These are phyloP conservation scores for Isochrysis galbana DNA, from an alignment of 78 protist species.

Conservation along the genomic window DNA sequence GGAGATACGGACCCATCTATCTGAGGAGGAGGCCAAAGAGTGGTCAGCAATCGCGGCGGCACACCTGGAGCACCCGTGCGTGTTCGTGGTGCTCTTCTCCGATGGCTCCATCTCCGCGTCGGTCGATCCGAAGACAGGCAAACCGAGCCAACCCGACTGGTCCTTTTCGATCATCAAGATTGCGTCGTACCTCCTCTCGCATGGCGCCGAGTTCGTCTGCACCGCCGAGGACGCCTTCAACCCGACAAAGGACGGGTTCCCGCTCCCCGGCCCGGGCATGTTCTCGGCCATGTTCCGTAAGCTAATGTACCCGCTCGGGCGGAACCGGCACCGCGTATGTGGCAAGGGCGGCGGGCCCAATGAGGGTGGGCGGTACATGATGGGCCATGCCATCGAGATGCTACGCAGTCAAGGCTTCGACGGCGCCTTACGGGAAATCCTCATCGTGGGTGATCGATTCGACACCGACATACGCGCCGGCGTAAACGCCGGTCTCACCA, in stretches of 20 bases:
- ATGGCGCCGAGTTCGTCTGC: constrained; percentile 7
- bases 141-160: not conserved
- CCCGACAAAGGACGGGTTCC: not conserved
- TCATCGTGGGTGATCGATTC: not conserved
- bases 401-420: not conserved
- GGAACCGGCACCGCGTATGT: not conserved
- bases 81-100: not conserved
- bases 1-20: not conserved
- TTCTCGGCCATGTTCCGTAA: not conserved
- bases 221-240: constrained; percentile 11
- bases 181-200: not conserved
- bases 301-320: not conserved
- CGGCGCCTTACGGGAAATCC: not conserved
- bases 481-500: not conserved
- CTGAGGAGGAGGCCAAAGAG: not conserved
- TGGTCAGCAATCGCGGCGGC: not conserved
- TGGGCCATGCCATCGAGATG: not conserved
- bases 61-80: not conserved
- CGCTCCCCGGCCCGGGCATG: constrained; percentile 9
- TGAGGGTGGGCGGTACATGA: not conserved
- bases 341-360: not conserved
- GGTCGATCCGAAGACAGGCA: not conserved
- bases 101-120: not conserved
- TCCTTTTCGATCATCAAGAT: not conserved
- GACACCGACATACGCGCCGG: constrained; percentile 23